phyloP scores from a whole-genome alignment of 305 asterid species.

The Fraxinus baroniana region DNA sequence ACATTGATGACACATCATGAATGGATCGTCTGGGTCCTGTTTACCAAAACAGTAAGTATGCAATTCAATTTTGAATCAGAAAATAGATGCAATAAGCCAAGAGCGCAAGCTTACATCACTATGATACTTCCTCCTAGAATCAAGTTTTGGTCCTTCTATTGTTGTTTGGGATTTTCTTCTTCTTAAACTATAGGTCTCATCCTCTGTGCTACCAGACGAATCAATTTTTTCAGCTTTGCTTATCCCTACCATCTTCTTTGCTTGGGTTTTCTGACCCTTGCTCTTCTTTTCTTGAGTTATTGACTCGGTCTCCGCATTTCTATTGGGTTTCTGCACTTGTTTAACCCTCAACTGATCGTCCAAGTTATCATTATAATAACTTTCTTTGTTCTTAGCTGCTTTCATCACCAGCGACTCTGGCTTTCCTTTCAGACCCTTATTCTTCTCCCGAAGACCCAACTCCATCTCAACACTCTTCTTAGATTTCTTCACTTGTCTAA shows the following conservation, averaged over 20 bases:
- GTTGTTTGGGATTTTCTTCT: constrained; percentile 9
- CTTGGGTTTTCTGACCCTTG: constrained; percentile 8
- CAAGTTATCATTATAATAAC: not conserved
- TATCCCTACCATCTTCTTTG: constrained; percentile 10
- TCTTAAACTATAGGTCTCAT: not conserved
- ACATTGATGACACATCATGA: constrained; percentile 74
- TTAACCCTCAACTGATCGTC: not conserved
- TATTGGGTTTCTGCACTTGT: not conserved
- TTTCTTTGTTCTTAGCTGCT: not conserved
- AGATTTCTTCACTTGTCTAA: not conserved
- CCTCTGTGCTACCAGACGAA: not conserved
- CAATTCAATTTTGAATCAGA: not conserved
- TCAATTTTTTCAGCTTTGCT: constrained; percentile 16
- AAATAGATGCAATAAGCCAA: constrained; percentile 3
- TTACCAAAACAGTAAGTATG: constrained; percentile 10
- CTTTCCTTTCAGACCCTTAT: not conserved
- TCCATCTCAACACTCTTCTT: not conserved
- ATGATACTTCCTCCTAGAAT: constrained; percentile 28
- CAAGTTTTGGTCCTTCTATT: not conserved
- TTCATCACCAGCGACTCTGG: not conserved
- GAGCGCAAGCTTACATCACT: constrained; percentile 41
- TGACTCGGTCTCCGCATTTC: not conserved
- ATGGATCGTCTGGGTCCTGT: constrained; percentile 45
- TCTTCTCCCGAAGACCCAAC: not conserved
- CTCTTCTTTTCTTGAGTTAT: constrained; percentile 7